Base-by-base conservation (phyloP, 805 yeast species). In the Gaillardinia entomophila region DNA sequence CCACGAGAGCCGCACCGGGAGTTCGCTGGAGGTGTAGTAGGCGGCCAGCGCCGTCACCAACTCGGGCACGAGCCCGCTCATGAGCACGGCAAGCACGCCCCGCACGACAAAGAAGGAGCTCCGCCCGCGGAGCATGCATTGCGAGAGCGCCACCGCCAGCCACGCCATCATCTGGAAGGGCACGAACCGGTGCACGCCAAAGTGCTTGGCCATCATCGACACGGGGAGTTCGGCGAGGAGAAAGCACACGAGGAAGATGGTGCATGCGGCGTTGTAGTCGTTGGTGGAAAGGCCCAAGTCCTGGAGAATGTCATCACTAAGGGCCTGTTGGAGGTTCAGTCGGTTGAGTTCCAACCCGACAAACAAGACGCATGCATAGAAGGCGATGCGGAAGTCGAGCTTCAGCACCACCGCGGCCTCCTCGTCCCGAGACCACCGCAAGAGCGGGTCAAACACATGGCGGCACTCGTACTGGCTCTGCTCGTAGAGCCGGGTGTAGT, bases 51-150 rank as follows among this genome's bases (percentile, higher is more conserved):
- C 46, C 33, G 62, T 60, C 15, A 51, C 48, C 13, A 64, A 53
- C 12, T 69, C 73, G 1, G 74, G 70, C 34, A 60, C 62, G 27
- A 68, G 52, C 2, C 68, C 71, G 15, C 71, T 62, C 31, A 68
- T 71, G 18, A 65, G 46, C 10, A 59, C 51, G 3, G 73, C 73
- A 11, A 68, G 49, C 24, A 63, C 55, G 11, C 61, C 53, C 18
- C 73, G 42, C 11, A 56, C 48, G 5, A 57, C 56, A 24, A 57
- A 39, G 12, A 44, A 62, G 34, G 33, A 55, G 41, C 36, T 42
- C 30, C 37, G 52, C 46, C 28, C 43, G 42, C 33, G 51, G 52
- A 15, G 62, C 31, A 55, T 53, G 12, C 53, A 48, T 18, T 62
- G 55, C 25, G 61, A 45, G 8, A 60, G 55, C 17, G 50, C 47